A percentile compares a stretch with the other conserved stretches of the same genome.
Evolutionary conservation across 2,329 filamentous ascomycete species (phyloP).

Genomic region (Zasmidium citrigriseum): DNA sequence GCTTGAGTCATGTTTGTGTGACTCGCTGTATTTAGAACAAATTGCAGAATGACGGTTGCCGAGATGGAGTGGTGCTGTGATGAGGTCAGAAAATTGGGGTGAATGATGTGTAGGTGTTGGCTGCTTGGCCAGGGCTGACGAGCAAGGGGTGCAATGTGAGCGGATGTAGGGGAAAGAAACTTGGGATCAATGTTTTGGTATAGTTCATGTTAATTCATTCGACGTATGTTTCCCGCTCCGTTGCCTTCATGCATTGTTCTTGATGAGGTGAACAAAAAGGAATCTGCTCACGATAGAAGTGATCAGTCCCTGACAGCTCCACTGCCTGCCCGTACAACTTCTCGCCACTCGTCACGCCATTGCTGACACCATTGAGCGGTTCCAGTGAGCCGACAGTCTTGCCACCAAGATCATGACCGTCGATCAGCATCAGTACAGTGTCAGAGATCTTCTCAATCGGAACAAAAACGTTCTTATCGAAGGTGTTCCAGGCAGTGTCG

Average conservation of each 20-base stretch:
- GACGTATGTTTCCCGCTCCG: conserved; percentile 13
- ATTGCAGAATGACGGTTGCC: not conserved
- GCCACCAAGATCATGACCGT: conserved; percentile 28
- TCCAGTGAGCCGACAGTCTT: conserved; percentile 14
- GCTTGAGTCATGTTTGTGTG: not conserved
- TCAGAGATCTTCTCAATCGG: conserved; percentile 36
- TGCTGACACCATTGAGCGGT: conserved; percentile 10
- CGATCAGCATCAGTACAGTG: conserved; percentile 33
- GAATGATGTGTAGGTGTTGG: too few species aligned
- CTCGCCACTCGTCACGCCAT: conserved; percentile 9
- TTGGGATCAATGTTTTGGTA: not conserved
- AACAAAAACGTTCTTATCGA: conserved; percentile 36
- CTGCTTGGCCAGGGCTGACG: too few species aligned
- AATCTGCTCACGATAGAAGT: conserved; percentile 25
- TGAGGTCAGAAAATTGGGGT: conserved; percentile 5
- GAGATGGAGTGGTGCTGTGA: not conserved
- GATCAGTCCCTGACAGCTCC: conserved; percentile 22
- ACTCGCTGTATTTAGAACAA: not conserved
- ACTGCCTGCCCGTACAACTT: conserved; percentile 25
- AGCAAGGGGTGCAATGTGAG: too few species aligned
- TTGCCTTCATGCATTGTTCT: conserved; percentile 28
- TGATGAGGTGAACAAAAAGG: conserved; percentile 27
- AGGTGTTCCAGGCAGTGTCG: conserved; percentile 36
- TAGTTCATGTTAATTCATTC: not conserved
- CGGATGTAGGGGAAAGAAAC: not conserved